phyloP scores from a whole-genome alignment of 345 rosid genomes.

The Sonneratia alba region DNA sequence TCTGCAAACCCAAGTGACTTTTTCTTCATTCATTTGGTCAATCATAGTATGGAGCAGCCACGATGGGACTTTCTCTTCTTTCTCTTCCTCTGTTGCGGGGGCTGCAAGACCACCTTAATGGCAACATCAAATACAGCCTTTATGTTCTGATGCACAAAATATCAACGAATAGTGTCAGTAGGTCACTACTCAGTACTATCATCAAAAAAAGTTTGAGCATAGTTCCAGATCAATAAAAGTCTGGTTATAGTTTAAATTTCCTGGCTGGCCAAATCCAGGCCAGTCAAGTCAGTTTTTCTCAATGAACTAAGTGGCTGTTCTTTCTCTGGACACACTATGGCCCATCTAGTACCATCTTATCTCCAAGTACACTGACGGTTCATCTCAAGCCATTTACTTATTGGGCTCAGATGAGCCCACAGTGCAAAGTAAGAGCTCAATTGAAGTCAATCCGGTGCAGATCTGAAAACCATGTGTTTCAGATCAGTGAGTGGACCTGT shows the following conservation, averaged over 20 bases:
- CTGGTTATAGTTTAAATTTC: not conserved
- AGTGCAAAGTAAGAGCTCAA: no score
- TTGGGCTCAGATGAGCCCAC: no score
- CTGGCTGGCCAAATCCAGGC: no score
- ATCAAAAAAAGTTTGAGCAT: not conserved
- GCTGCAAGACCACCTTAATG: constrained; percentile 46
- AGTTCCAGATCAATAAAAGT: not conserved
- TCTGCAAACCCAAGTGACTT: not conserved
- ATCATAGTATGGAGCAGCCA: constrained; percentile 39
- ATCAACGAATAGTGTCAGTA: not conserved
- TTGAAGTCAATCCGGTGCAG: not conserved
- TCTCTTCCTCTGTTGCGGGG: constrained; percentile 42
- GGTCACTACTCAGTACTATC: not conserved
- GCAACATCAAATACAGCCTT: constrained; percentile 49
- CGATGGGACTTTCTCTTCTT: constrained; percentile 29
- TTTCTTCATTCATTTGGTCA: not conserved
- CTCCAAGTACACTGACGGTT: no score
- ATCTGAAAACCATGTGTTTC: not conserved
- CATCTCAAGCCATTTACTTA: no score
- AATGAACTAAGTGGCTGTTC: no score
- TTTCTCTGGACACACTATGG: no score
- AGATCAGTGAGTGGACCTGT: constrained; percentile 10
- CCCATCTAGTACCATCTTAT: no score
- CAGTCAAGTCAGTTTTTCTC: no score
- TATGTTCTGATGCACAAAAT: constrained; percentile 26